Evolutionary conservation across 2,329 filamentous ascomycete species (phyloP), one percentile per base, ranked within the genome.

Genomic region (Ophiostoma quercus): DNA sequence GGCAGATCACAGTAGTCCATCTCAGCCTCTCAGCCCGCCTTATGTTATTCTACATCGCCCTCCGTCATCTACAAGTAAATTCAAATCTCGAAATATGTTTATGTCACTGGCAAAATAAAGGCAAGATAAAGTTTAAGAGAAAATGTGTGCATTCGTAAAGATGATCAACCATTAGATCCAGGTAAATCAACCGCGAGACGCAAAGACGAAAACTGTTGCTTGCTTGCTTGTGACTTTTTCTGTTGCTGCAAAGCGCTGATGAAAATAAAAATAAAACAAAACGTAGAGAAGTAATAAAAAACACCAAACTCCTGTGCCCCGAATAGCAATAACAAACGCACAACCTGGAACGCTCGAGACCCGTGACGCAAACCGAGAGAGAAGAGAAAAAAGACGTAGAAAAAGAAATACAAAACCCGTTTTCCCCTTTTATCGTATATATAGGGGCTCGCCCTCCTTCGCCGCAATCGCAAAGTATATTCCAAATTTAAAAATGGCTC

Each of bases 381-480:
- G 32, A n/a, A 57, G 22, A 63, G 25, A 62, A 29, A 16, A 3
- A 57, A 57, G 3, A 25, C 11, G 22, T 6, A 16, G 32, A 32
- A 32, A 62, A 3, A 57, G 12, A 1, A 25, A 25, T 2, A 11
- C 25, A 51, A 67, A 66, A n/a, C 66, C 34, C 19, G 1, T 9
- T 39, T 39, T 65, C 32, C 62, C 34, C 34, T 65, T 65, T 65
- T 39, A 65, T 65, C 62, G 62, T 65, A 65, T 65, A 65, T 65
- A 19, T 39, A 39, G 62, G 32, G 32, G 32, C 9, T 41, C 51
- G 29, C 62, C 62, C 67, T 67, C 29, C 14, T 57, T 51, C 41
- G 51, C 67, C 57, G 32, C 47, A 39, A 37, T 62, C 68, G 37
- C 43, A 5, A 19, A n/a, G 7, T 47, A n/a, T 16, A 39, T 37